Base-by-base conservation (phyloP, 129 eudicot species). In the Sambucus nigra region DNA sequence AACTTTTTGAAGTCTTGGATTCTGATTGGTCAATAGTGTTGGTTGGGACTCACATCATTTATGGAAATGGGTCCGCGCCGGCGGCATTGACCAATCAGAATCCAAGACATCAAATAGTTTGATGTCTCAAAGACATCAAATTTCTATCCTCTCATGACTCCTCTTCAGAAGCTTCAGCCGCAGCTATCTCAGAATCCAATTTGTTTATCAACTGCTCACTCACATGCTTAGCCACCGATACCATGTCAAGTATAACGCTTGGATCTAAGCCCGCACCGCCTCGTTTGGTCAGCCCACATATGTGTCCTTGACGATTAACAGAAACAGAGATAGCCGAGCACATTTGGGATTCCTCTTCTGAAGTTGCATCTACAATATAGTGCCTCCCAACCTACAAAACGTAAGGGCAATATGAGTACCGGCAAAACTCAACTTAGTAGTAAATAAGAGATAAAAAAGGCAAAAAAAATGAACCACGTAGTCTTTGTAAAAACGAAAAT, bases 321-420 rank as follows among this genome's bases (percentile, higher is more conserved):
- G 99, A 92, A 29, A 86, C 68, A 17, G 99, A 92, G 22, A 86
- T 66, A 47, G 94, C 96, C 0, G 83, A 80, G 49, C 80, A 82
- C 99, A 92, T 92, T 54, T 86, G 83, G 48, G 99, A 92, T 63
- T 92, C 96, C 67, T 92, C 99, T 62, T 92, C 99, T 52, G 78
- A 63, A 39, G 96, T 82, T 53, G 99, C 99, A 75, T 92, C 96
- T 15, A 80, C 91, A 27, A 86, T 92, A 49, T 92, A 86, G 61
- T 86, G 92, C 67, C 77, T 83, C 47, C 99, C 99, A 19, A 92
- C 80, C 99, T 86, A 50, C 72, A 69, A 50, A 31, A 3, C 4
- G 10, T 18, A 32, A 11, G 2, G 7, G 10, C 32, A 41, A 47
- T n/a, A n/a, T n/a, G n/a, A n/a, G n/a, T n/a, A n/a, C n/a, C n/a